Evolutionary conservation across 2,329 filamentous ascomycete genomes (phyloP), one percentile per base, ranked within the genome.

Genomic region (Cadophora gregata): DNA sequence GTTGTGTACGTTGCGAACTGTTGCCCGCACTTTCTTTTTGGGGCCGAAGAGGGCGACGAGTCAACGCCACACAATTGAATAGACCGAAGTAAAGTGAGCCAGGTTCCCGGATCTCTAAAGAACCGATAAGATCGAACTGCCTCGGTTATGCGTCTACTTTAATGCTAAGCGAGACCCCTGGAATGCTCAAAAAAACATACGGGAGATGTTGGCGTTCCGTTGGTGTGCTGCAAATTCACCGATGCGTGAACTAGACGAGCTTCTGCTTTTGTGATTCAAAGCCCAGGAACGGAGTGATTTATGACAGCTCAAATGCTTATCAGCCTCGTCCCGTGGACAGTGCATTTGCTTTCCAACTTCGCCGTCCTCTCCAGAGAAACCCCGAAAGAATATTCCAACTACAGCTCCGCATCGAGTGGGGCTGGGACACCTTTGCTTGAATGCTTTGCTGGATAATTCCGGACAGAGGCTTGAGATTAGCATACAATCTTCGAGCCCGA

Each of bases 141-240:
- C 48, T 51, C 48, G 48, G 48, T 21, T 50, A 50, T 50, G 21
- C n/a, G n/a, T n/a, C n/a, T n/a, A n/a, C n/a, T n/a, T n/a, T 9
- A 50, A 12, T 51, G 48, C 24, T 27, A 51, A 51, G 48, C 48
- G 48, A 51, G 24, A 51, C 24, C 24, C 24, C 12, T 51, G 48
- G 19, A 42, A 42, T 42, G 38, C 14, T 16, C 10, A 42, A 42
- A 2, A 19, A 16, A 42, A 38, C 36, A 38, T 12, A 42, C 33
- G 14, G 12, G 19, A 42, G 12, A 42, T 16, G 10, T 33, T 33
- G 31, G 12, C 19, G 5, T 16, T 42, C 38, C n/a, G n/a, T n/a
- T n/a, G n/a, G n/a, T n/a, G n/a, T n/a, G n/a, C 38, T 42, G 38
- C 14, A 42, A 42, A 12, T 42, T 4, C 5, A 16, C 38, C 38